These are phyloP conservation scores for Musa acuminata DNA, from an alignment of 176 grass and related monocot species.

Conservation along the genomic window DNA sequence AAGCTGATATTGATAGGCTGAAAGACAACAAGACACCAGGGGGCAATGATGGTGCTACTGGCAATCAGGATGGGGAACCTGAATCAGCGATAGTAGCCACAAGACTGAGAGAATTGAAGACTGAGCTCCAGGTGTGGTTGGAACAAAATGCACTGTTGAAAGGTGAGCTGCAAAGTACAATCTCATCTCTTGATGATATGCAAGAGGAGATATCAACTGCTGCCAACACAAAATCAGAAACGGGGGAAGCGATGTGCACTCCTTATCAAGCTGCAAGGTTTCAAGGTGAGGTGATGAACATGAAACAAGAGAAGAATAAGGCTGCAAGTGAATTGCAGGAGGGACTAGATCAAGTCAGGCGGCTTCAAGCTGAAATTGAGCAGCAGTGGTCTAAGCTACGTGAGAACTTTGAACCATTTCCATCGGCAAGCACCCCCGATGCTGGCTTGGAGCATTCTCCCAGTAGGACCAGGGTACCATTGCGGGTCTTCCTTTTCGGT, in stretches of 20 bases:
- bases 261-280: conserved; percentile 69
- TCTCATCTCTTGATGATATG: conserved; percentile 46
- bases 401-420: conserved; percentile 26
- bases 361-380: conserved; percentile 47
- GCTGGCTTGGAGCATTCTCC: conserved; percentile 53
- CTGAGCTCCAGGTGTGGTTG: conserved; percentile 80
- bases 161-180: conserved; percentile 61
- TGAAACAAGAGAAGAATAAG: conserved; percentile 84
- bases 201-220: conserved; percentile 59
- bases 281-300: conserved; percentile 69
- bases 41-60: not conserved
- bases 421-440: conserved; percentile 5
- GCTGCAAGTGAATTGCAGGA: conserved; percentile 45
- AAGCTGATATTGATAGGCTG: conserved; percentile 26
- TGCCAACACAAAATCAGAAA: conserved; percentile 19
- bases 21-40: conserved; percentile 8
- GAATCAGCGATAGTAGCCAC: conserved; percentile 25
- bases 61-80: not conserved
- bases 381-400: conserved; percentile 30
- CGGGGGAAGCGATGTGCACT: conserved; percentile 22
- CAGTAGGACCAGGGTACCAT: conserved; percentile 44
- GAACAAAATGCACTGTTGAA: conserved; percentile 63
- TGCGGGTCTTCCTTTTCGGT: conserved; percentile 71
- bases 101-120: conserved; percentile 65
- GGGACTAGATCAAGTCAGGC: conserved; percentile 48